Evolutionary conservation across 2,329 filamentous ascomycete genomes (phyloP).

Genomic region (Hypomyces rosellus): DNA sequence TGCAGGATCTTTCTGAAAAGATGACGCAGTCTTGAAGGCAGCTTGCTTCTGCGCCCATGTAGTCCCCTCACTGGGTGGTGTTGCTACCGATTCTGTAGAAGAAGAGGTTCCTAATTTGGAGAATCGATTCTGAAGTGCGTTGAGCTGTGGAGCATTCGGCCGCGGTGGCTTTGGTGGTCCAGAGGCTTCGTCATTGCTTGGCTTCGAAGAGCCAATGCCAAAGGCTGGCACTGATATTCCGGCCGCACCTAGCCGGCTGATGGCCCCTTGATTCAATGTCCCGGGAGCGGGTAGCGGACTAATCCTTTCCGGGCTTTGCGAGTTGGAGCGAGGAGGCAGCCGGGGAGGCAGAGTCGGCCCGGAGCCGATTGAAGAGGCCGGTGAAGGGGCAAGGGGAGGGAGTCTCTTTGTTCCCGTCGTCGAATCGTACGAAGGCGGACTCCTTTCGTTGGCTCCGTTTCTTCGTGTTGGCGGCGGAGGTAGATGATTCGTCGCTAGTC

Average conservation of each 20-base stretch:
- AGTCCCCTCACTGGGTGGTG: constrained; percentile 42
- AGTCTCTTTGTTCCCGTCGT: constrained; percentile 20
- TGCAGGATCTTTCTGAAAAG: constrained; percentile 54
- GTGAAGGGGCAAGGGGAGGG: background rate
- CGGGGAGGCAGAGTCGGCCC: constrained; percentile 64
- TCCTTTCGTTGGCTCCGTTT: constrained; percentile 32
- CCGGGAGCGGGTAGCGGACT: constrained; percentile 23
- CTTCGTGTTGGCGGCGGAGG: constrained; percentile 62
- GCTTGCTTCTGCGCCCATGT: constrained; percentile 60
- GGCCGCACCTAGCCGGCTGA: constrained; percentile 61
- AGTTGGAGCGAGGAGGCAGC: constrained; percentile 41
- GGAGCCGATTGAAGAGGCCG: constrained; percentile 8
- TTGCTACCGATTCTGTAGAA: constrained; percentile 17
- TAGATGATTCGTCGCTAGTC: constrained; percentile 60
- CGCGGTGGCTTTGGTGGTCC: constrained; percentile 23
- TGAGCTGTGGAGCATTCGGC: constrained; percentile 40
- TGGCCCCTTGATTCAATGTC: constrained; percentile 47
- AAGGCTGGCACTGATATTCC: constrained; percentile 75
- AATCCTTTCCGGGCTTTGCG: constrained; percentile 10
- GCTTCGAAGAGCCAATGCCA: constrained; percentile 53
- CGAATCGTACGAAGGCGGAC: constrained; percentile 25
- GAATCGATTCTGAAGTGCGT: constrained; percentile 64
- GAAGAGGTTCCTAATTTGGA: constrained; percentile 41
- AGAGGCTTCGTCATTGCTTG: constrained; percentile 18
- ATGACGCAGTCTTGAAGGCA: constrained; percentile 54